These are phyloP conservation scores for Sporisorium iseilematis-ciliati DNA, from an alignment of 1,284 basidiomycete genomes.

Conservation along the genomic window DNA sequence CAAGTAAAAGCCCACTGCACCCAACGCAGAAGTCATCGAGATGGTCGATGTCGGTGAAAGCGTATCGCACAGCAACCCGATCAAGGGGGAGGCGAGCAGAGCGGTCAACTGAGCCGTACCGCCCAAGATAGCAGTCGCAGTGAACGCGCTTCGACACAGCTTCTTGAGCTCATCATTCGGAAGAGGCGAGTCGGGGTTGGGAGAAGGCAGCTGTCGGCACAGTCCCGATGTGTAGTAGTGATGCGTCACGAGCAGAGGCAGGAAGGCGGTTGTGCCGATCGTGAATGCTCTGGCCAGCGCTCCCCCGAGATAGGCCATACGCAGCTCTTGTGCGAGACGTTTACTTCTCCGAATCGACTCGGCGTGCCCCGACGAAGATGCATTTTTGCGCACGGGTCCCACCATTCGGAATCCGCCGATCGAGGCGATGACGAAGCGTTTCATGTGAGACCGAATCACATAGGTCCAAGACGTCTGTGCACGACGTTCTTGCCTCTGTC, in stretches of 20 bases:
- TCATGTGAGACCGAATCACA: slow-evolving; percentile 20
- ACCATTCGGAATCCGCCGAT: slow-evolving; percentile 41
- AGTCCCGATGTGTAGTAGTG: slow-evolving; percentile 55
- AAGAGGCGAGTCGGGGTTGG: slow-evolving; percentile 34
- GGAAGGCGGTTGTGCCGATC: slow-evolving; percentile 59
- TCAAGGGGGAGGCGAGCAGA: slow-evolving; percentile 46
- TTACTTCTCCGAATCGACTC: slow-evolving; percentile 6
- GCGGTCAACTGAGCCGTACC: slow-evolving; percentile 53
- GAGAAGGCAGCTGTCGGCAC: slow-evolving; percentile 48
- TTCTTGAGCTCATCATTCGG: slow-evolving; percentile 54
- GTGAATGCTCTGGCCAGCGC: slow-evolving; percentile 53
- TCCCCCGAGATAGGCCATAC: slow-evolving; percentile 57
- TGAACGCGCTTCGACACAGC: slow-evolving; percentile 53
- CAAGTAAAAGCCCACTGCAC: slow-evolving; percentile 41
- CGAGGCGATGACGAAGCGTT: slow-evolving; percentile 14
- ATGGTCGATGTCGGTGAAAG: slow-evolving; percentile 40
- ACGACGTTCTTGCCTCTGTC: slow-evolving; percentile 24
- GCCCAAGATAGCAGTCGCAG: slow-evolving; percentile 48
- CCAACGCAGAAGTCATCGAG: slow-evolving; percentile 35
- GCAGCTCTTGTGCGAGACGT: slow-evolving; percentile 30
- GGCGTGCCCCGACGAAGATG: background rate
- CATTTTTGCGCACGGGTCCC: slow-evolving; percentile 6
- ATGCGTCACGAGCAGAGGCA: slow-evolving; percentile 57
- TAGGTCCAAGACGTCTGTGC: slow-evolving; percentile 19
- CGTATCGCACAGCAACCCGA: slow-evolving; percentile 49